These are phyloP conservation scores for Brassica napus DNA, from an alignment of 345 rosid genomes.

Conservation along the genomic window DNA sequence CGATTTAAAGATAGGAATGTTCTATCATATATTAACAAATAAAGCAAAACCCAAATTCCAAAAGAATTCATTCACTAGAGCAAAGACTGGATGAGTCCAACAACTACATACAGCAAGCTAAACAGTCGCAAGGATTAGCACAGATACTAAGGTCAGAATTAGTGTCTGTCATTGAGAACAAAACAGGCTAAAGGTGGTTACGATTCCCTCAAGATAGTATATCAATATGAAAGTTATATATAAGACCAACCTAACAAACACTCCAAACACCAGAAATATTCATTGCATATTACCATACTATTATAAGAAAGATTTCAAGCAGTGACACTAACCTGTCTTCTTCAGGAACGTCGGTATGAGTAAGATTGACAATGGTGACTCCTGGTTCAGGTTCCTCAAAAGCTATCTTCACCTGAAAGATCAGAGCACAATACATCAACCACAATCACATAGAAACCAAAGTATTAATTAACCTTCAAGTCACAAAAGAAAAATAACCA, in stretches of 20 bases:
- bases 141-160: neutral
- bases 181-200: neutral
- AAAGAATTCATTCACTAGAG: neutral
- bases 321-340: conserved; percentile 73
- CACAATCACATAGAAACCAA: neutral
- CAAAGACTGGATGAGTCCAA: neutral
- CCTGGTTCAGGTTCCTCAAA: conserved; percentile 85
- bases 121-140: neutral
- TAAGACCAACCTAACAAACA: neutral
- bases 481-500: neutral
- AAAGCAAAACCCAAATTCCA: neutral
- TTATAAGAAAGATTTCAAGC: neutral
- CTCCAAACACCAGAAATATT: neutral
- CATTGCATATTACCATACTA: neutral
- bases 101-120: neutral
- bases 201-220: neutral
- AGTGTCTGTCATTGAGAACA: neutral
- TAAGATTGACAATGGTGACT: conserved; percentile 68
- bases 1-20: neutral
- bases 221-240: neutral
- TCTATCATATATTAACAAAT: neutral
- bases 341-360: conserved; percentile 82
- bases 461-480: too few relatives aligned
- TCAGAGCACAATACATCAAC: conserved; percentile 19
- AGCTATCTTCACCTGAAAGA: conserved; percentile 66